phyloP scores from a whole-genome alignment of 2,329 filamentous ascomycete species.

The Alternaria incomplexa region DNA sequence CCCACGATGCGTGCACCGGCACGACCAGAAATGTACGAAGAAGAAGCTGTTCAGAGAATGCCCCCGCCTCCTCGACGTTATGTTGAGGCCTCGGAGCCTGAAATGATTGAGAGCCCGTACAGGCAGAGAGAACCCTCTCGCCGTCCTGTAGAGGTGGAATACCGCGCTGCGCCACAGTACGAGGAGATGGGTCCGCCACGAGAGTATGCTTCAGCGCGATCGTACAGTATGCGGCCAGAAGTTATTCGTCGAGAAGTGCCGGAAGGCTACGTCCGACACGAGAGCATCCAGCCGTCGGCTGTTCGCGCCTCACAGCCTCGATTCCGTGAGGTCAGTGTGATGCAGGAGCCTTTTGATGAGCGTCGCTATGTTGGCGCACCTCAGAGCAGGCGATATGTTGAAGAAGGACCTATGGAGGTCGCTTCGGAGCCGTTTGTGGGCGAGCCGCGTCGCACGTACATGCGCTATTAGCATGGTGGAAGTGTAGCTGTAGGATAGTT shows the following conservation, averaged over 20 bases:
- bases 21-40: slow-evolving; percentile 57
- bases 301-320: slow-evolving; percentile 41
- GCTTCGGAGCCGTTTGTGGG: slow-evolving; percentile 37
- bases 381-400: slow-evolving; percentile 49
- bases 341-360: slow-evolving; percentile 45
- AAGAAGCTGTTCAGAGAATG: slow-evolving; percentile 47
- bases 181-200: slow-evolving; percentile 47
- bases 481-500: neutral
- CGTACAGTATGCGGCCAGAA: slow-evolving; percentile 51
- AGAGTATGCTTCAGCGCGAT: slow-evolving; percentile 39
- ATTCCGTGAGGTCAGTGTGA: slow-evolving; percentile 51
- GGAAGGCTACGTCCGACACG: slow-evolving; percentile 44
- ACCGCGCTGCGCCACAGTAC: slow-evolving; percentile 40
- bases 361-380: slow-evolving; percentile 41
- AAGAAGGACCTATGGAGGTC: slow-evolving; percentile 44
- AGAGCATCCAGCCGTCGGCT: slow-evolving; percentile 51
- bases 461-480: slow-evolving; percentile 37
- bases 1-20: slow-evolving; percentile 58
- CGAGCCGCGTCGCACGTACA: slow-evolving; percentile 43
- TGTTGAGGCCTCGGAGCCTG: slow-evolving; percentile 68
- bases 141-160: slow-evolving; percentile 52
- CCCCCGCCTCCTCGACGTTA: slow-evolving; percentile 56
- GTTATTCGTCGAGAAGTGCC: slow-evolving; percentile 42
- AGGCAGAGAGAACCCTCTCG: slow-evolving; percentile 65
- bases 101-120: slow-evolving; percentile 61